Base-by-base conservation (phyloP, 352 stramenopile species). In the Globisporangium mamillatum region DNA sequence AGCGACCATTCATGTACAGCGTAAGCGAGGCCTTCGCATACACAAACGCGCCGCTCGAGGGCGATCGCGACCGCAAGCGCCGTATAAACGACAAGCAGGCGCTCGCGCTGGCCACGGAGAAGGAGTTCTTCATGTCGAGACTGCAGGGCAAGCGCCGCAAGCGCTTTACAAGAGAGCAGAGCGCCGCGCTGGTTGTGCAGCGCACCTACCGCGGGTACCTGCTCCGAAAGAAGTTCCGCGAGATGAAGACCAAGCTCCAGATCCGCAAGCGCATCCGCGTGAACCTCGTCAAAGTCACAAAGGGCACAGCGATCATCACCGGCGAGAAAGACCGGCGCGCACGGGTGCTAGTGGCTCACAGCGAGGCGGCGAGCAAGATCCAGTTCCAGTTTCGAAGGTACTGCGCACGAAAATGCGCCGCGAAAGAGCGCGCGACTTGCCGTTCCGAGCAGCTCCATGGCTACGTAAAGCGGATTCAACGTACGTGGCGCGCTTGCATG, bases 261-360 rank as follows among this genome's bases (percentile, higher is more conserved):
- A 69, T 92, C 14, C 84, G 84, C 32, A 92, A 91, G 67, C 76
- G 81, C 16, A 88, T 92, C 16, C 82, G 81, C 25, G 66, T 69
- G 5, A 90, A 71, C 56, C 73, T 92, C 48, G 67, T 88, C 41
- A 79, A 84, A 34, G 82, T 92, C 34, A 88, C 81, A 3, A 82
- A 79, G 32, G 84, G 82, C 20, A 91, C 84, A 0, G 81, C 80
- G 4, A 82, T 92, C 38, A 82, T 92, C 10, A 64, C 83, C 0
- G 81, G 80, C 22, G 80, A 92, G 58, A 88, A 86, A 50, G 82
- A 91, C 16, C 73, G 82, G 10, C 72, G 73, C 0, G 62, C 74
- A 4, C 70, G 75, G 0, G 20, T 80, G 24, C 56, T 75, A 2
- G 57, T 34, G 3, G 66, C 69, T 22, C 74, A 80, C 1, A 74